Evolutionary conservation across 352 stramenopile species (phyloP), one percentile per base, ranked within the genome.

Genomic region (Globisporangium paroecandrum): DNA sequence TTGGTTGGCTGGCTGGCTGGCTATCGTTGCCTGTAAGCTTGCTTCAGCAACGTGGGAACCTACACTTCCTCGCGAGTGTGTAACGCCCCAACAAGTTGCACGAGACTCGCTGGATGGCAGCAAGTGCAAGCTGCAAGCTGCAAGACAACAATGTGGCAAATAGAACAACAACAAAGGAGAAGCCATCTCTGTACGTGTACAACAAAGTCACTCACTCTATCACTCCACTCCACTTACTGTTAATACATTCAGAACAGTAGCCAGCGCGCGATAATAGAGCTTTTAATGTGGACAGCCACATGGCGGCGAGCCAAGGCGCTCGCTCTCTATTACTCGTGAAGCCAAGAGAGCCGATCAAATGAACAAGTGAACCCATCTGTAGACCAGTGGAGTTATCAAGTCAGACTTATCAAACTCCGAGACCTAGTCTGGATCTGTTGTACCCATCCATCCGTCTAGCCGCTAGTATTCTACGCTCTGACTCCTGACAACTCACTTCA

Each of bases 361-460:
- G 24, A 18, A 20, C 24, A 36, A n/a, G 41, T 27, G 29, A 61
- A 46, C 29, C n/a, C 32, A 62, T 32, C 3, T 49, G n/a, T 12
- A 32, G 10, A 29, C 4, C 13, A 24, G 8, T 56, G 49, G 8
- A 56, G 49, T 38, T 24, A 62, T 62, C 32, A 38, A 62, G 56
- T 62, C 56, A 32, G 56, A 38, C 6, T 51, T 9, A 18, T 12
- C 43, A 22, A 12, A 24, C 15, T n/a, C 18, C 43, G 18, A 51
- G 43, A 51, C 43, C 2, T 18, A 51, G 43, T 51, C 38, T 46
- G 12, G 22, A 18, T 51, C 38, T 46, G 12, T n/a, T 61, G 56
- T 32, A 61, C 56, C 56, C 56, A 61, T 61, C 29, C 55, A 61
- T 61, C 55, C 56, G 20, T 62, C 29, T 20, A n/a, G 9, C 54